Conservation (phyloP, 2,329 filamentous ascomycete species). For the Erysiphe pulchra region DNA sequence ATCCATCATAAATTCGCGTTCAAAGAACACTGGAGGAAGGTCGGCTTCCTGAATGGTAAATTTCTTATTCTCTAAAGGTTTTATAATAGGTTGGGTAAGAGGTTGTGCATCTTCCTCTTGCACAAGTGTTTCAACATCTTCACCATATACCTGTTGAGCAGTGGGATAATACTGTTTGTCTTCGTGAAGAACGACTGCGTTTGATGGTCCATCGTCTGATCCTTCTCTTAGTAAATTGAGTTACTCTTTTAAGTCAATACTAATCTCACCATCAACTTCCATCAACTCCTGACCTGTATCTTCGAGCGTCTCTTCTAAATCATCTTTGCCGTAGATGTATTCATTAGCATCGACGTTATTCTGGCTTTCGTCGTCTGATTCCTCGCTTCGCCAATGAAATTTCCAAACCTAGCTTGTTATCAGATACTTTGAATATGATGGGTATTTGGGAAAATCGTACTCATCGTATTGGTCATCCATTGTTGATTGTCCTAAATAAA, state of each 20-base stretch:
- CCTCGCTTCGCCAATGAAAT: constrained; percentile 91
- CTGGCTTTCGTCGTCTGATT: constrained; percentile 69
- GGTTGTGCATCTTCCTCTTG: constrained; percentile 95
- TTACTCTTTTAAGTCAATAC: neutral
- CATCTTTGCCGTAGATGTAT: constrained; percentile 61
- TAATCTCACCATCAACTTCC: constrained; percentile 54
- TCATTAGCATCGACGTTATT: constrained; percentile 47
- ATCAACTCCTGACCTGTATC: constrained; percentile 60
- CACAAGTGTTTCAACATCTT: constrained; percentile 82
- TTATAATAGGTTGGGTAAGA: constrained; percentile 76
- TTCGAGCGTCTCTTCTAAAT: constrained; percentile 33
- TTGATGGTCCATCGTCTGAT: constrained; percentile 60
- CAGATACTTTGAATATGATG: constrained; percentile 1
- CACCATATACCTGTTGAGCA: constrained; percentile 85
- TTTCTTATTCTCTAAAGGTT: constrained; percentile 81
- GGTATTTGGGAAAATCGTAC: constrained; percentile 20
- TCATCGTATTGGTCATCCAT: constrained; percentile 98
- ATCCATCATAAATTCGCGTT: constrained; percentile 80
- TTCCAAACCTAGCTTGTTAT: constrained; percentile 49
- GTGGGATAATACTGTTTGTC: constrained; percentile 99
- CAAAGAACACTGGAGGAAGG: constrained; percentile 67
- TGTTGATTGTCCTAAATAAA: constrained; percentile 29
- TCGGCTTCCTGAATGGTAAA: constrained; percentile 85
- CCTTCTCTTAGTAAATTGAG: neutral
- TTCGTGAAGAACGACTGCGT: constrained; percentile 92